Evolutionary conservation across 768 basidiomycete species (phyloP).

Genomic region (Nidula microcarpa): DNA sequence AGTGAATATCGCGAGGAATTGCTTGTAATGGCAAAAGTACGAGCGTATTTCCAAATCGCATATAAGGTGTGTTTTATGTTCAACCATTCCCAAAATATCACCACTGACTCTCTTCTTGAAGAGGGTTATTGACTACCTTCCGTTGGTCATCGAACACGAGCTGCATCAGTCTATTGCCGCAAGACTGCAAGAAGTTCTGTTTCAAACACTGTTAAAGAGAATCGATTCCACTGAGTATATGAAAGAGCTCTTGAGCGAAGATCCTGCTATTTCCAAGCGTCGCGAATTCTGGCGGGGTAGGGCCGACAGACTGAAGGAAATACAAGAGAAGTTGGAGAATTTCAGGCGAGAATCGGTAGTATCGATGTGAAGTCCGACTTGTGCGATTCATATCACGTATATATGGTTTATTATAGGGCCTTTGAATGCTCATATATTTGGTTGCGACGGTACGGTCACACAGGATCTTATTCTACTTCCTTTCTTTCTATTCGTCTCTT

Average conservation of each 20-base stretch:
- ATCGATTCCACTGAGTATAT: constrained; percentile 15
- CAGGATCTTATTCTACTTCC: too few relatives aligned
- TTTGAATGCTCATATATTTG: too few relatives aligned
- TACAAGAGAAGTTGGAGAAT: constrained; percentile 24
- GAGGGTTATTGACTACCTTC: constrained; percentile 54
- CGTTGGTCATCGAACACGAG: constrained; percentile 42
- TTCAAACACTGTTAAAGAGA: constrained; percentile 24
- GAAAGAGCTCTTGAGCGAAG: constrained; percentile 33
- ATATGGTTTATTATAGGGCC: too few relatives aligned
- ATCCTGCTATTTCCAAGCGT: constrained; percentile 25
- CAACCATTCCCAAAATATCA: neutral
- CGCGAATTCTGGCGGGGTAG: constrained; percentile 24
- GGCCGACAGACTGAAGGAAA: constrained; percentile 22
- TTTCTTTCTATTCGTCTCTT: too few relatives aligned
- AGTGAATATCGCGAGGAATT: constrained; percentile 34
- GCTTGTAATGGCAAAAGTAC: constrained; percentile 50
- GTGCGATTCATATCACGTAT: too few relatives aligned
- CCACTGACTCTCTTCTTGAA: constrained; percentile 11
- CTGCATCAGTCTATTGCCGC: constrained; percentile 36
- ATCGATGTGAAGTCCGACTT: too few relatives aligned
- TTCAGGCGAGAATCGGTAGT: constrained; percentile 6
- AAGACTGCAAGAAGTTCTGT: constrained; percentile 18
- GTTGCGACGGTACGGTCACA: too few relatives aligned
- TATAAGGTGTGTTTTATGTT: constrained; percentile 36
- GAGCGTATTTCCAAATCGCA: constrained; percentile 54